Conservation (phyloP, 495 filamentous ascomycete genomes). For the Aspergillus nidulans region DNA sequence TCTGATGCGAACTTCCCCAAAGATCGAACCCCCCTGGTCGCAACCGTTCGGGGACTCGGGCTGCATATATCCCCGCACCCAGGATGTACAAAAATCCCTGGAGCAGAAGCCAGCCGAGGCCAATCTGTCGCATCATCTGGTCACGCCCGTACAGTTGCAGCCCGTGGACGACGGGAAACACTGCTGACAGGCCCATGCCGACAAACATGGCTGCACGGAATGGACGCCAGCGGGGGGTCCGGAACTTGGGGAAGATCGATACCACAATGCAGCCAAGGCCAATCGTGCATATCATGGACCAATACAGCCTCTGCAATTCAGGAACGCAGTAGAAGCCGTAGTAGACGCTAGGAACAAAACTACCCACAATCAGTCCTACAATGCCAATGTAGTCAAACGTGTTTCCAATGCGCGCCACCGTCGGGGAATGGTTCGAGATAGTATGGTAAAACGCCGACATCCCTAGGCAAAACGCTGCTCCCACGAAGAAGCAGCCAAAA, state of each 20-base stretch:
- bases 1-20: conserved; percentile 59
- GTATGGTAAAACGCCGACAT: conserved; percentile 82
- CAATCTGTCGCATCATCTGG: conserved; percentile 65
- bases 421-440: conserved; percentile 61
- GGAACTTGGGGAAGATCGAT: conserved; percentile 72
- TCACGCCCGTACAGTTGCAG: conserved; percentile 54
- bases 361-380: conserved; percentile 81
- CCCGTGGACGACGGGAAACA: conserved; percentile 77
- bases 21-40: conserved; percentile 55
- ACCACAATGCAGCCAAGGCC: conserved; percentile 70
- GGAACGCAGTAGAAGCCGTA: conserved; percentile 76
- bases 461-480: conserved; percentile 70
- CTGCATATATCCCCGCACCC: conserved; percentile 80
- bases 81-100: conserved; percentile 83
- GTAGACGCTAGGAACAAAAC: conserved; percentile 79
- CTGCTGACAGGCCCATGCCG: conserved; percentile 75
- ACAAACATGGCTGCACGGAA: conserved; percentile 92
- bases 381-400: conserved; percentile 89
- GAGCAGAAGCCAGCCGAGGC: conserved; percentile 72
- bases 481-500: conserved; percentile 74
- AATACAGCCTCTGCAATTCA: conserved; percentile 60
- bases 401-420: conserved; percentile 58
- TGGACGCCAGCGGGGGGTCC: conserved; percentile 75
- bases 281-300: conserved; percentile 73
- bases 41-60: conserved; percentile 49